A percentile compares a stretch with the other conserved stretches of the same genome.
phyloP scores from a whole-genome alignment of 2,329 filamentous ascomycete species.

The Didymella lethalis region DNA sequence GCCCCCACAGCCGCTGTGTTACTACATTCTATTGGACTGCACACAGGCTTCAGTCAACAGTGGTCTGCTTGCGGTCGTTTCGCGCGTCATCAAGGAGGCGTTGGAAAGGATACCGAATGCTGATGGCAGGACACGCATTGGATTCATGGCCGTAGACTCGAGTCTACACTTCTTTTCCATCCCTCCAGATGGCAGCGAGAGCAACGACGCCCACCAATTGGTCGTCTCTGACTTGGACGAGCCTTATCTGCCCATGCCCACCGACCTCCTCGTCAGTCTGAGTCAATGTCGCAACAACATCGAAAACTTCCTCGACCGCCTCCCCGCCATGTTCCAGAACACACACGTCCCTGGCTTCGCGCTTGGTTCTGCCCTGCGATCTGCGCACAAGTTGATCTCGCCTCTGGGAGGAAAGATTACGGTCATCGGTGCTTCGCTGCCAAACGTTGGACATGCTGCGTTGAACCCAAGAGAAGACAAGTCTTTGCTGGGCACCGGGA shows the following conservation, averaged over 20 bases:
- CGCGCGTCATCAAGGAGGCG: slow-evolving; percentile 92
- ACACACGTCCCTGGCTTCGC: slow-evolving; percentile 89
- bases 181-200: slow-evolving; percentile 85
- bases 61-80: slow-evolving; percentile 88
- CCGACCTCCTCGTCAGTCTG: slow-evolving; percentile 87
- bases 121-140: slow-evolving; percentile 87
- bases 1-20: slow-evolving; percentile 78
- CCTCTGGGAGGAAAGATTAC: slow-evolving; percentile 94
- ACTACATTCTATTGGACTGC: slow-evolving; percentile 40
- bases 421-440: slow-evolving; percentile 86
- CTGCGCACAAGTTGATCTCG: slow-evolving; percentile 94
- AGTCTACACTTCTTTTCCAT: slow-evolving; percentile 96
- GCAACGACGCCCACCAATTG: slow-evolving; percentile 85
- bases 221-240: slow-evolving; percentile 96
- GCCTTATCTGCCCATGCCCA: slow-evolving; percentile 92
- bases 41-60: slow-evolving; percentile 72
- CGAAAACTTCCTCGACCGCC: slow-evolving; percentile 86
- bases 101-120: slow-evolving; percentile 98
- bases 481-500: slow-evolving; percentile 91
- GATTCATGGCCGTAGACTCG: slow-evolving; percentile 94
- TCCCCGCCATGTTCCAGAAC: slow-evolving; percentile 96
- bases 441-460: slow-evolving; percentile 90
- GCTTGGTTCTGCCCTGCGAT: slow-evolving; percentile 91
- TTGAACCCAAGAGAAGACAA: slow-evolving; percentile 91
- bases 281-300: slow-evolving; percentile 90